These are phyloP conservation scores for Sporothrix sp. DNA, from an alignment of 2,329 filamentous ascomycete species.

Conservation along the genomic window DNA sequence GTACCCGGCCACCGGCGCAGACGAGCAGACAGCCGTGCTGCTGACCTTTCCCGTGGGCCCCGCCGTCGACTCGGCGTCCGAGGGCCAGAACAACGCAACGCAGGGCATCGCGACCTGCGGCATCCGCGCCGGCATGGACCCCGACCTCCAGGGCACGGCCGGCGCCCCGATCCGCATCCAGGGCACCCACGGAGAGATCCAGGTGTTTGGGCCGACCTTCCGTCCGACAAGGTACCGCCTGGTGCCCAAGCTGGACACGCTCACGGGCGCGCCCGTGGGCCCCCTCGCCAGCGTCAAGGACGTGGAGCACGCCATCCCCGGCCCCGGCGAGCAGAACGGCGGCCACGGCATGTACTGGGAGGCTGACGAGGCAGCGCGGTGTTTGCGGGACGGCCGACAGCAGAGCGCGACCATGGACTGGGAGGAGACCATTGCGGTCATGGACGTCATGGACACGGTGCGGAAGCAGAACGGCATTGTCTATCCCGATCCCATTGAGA, in stretches of 20 bases:
- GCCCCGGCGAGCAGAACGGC: not conserved
- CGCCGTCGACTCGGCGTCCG: slow-evolving; percentile 23
- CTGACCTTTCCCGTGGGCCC: slow-evolving; percentile 58
- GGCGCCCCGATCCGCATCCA: slow-evolving; percentile 68
- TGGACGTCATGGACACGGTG: slow-evolving; percentile 57
- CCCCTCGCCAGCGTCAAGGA: slow-evolving; percentile 21
- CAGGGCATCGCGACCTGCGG: slow-evolving; percentile 53
- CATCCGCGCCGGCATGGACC: slow-evolving; percentile 36
- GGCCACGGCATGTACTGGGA: slow-evolving; percentile 72
- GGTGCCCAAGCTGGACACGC: slow-evolving; percentile 28
- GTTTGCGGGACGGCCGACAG: slow-evolving; percentile 61
- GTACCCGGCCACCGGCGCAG: slow-evolving; percentile 57
- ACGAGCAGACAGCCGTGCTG: slow-evolving; percentile 68
- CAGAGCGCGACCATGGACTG: slow-evolving; percentile 62
- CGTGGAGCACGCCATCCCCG: slow-evolving; percentile 23
- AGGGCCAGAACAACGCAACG: slow-evolving; percentile 59
- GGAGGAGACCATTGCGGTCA: slow-evolving; percentile 71
- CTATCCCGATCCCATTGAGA: slow-evolving; percentile 47
- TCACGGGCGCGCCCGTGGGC: not conserved
- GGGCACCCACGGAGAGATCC: slow-evolving; percentile 71
- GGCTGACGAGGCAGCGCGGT: slow-evolving; percentile 32
- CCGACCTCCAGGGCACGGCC: not conserved
- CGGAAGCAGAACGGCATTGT: slow-evolving; percentile 42
- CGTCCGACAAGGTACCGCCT: slow-evolving; percentile 56
- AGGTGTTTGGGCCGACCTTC: slow-evolving; percentile 65